Evolutionary conservation across 2,329 filamentous ascomycete species (phyloP), one percentile per base, ranked within the genome.

Genomic region (Ceratocystis destructans): DNA sequence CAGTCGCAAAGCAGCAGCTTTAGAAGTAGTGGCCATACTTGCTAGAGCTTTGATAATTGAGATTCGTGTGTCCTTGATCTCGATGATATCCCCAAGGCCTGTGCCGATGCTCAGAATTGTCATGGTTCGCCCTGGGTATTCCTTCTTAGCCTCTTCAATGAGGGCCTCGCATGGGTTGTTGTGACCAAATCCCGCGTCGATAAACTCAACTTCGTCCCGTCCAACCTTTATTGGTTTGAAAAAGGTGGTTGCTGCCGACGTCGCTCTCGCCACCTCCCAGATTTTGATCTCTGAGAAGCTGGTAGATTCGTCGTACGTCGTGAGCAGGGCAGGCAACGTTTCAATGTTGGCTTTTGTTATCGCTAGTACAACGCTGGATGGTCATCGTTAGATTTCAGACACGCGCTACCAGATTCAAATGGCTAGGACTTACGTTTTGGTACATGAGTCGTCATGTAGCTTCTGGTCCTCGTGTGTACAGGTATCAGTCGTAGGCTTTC

Each of bases 121-220:
- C 25, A 65, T 28, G 37, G 31, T 12, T 12, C 46, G 66, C 48
- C 3, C 59, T 5, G 72, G 72, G 50, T 71, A 74, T 50, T 70
- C 68, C 1, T 46, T 61, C 55, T 67, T 46, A 4, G 73, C 72
- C 64, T 74, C 73, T 4, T 70, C 64, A 5, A 74, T 70, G 12
- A 75, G 68, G 1, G 72, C 67, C 31, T 73, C 69, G 59, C 70
- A 71, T 28, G 74, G 73, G 57, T 75, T 75, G 65, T 75, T 75
- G 46, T 72, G 69, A 1, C 72, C 72, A 25, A 75, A 71, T 0
- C 69, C 73, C 1, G 71, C 72, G 59, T 74, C 73, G 28, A 75
- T 69, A 33, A 73, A 74, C 20, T 72, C 71, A 2, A 72, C 65
- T 6, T 65, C 67, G 10, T 73, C 70, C 7, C 71, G 69, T 31